Conservation (phyloP, 805 yeast species). For the Starmerella apis region DNA sequence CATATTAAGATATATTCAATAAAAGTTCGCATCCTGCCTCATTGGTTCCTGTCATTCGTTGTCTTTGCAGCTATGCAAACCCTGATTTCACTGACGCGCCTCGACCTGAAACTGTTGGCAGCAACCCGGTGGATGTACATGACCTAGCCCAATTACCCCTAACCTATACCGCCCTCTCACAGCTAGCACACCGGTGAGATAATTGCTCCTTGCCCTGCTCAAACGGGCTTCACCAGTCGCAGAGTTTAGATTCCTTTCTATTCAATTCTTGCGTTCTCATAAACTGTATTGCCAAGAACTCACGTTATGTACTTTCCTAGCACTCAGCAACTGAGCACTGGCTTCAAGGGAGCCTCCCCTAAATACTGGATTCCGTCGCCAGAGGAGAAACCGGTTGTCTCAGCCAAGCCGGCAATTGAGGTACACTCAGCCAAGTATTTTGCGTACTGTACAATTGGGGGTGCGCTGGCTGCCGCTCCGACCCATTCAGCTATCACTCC, state of each 20-base stretch:
- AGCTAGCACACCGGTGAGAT: neutral
- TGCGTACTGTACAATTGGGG: constrained; percentile 64
- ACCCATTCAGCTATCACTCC: constrained; percentile 91
- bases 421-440: constrained; percentile 53
- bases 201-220: neutral
- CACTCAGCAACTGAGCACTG: constrained; percentile 3
- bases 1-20: no score
- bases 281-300: neutral
- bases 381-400: neutral
- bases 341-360: neutral
- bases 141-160: neutral
- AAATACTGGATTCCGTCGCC: constrained; percentile 2
- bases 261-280: neutral
- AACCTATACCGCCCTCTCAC: neutral
- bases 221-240: neutral
- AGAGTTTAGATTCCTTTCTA: neutral
- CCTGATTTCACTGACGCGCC: neutral
- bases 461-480: constrained; percentile 82
- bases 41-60: no score
- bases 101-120: neutral
- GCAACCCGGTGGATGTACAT: neutral
- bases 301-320: neutral
- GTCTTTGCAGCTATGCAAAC: no score
- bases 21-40: no score
- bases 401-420: constrained; percentile 32